These are phyloP conservation scores for Tausonia pullulans DNA, from an alignment of 1,284 basidiomycete genomes.

Conservation along the genomic window DNA sequence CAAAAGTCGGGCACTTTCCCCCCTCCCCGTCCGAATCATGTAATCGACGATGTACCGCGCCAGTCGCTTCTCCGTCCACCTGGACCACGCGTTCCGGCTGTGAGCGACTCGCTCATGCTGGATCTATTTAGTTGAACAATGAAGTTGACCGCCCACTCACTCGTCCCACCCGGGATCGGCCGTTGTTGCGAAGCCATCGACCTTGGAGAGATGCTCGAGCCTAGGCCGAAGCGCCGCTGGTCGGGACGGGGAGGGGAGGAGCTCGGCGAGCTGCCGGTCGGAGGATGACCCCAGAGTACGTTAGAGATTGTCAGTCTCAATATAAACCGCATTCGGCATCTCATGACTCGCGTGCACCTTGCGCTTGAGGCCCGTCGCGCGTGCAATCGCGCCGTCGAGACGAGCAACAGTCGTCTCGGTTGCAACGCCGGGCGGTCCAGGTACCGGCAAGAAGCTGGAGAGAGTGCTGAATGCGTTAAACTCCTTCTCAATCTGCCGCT, in stretches of 20 bases:
- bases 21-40: slow-evolving; percentile 49
- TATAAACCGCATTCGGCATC: no score
- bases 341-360: slow-evolving; percentile 24
- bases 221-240: slow-evolving; percentile 2
- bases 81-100: background rate
- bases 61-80: slow-evolving; percentile 68
- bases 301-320: background rate
- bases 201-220: slow-evolving; percentile 21
- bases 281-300: background rate
- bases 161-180: slow-evolving; percentile 13
- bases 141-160: slow-evolving; percentile 8
- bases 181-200: slow-evolving; percentile 21
- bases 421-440: no score
- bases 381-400: no score
- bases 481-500: slow-evolving; percentile 36
- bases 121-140: background rate
- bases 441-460: background rate
- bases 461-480: slow-evolving; percentile 22
- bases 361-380: slow-evolving; percentile 30
- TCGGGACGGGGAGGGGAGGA: slow-evolving; percentile 25
- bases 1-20: slow-evolving; percentile 29
- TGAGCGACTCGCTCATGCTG: background rate
- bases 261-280: slow-evolving; percentile 25
- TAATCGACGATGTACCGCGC: slow-evolving; percentile 90
- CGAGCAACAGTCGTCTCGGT: no score